phyloP scores from a whole-genome alignment of 495 filamentous ascomycete genomes.

The Paragyromitra xinjiangensis region DNA sequence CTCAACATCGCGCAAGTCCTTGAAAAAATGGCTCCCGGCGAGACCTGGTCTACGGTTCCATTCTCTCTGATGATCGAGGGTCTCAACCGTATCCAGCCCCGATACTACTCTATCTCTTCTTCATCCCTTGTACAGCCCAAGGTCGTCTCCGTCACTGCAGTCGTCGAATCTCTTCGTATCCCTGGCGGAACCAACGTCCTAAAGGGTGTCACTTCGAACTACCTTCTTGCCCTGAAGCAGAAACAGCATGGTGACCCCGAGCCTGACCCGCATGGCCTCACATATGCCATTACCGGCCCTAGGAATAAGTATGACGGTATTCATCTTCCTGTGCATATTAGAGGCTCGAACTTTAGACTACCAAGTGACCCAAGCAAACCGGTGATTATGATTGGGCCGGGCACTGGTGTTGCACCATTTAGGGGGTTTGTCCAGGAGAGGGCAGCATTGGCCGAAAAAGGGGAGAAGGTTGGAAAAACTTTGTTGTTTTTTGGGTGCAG shows the following conservation, averaged over 20 bases:
- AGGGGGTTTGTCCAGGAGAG: conserved; percentile 94
- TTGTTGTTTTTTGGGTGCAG: conserved; percentile 96
- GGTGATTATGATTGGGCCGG: conserved; percentile 94
- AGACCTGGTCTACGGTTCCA: conserved; percentile 82
- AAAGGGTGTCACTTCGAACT: conserved; percentile 96
- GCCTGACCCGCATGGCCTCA: conserved; percentile 85
- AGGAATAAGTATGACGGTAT: conserved; percentile 97
- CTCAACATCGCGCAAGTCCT: conserved; percentile 91
- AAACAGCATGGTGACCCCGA: conserved; percentile 92
- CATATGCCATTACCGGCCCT: conserved; percentile 87
- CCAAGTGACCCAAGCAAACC: conserved; percentile 94
- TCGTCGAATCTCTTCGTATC: conserved; percentile 83
- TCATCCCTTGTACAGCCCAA: conserved; percentile 93
- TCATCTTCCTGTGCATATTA: conserved; percentile 93
- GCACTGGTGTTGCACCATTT: conserved; percentile 97
- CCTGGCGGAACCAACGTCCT: conserved; percentile 83
- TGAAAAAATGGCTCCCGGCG: conserved; percentile 72
- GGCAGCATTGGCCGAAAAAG: conserved; percentile 77
- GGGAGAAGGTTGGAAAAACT: conserved; percentile 86
- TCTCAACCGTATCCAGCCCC: conserved; percentile 91
- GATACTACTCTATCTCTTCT: conserved; percentile 99
- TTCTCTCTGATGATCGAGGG: conserved; percentile 97
- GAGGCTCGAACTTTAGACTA: conserved; percentile 99
- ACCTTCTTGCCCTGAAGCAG: conserved; percentile 93
- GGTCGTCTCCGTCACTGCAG: conserved; percentile 91